Conservation (phyloP, 306 rosid genomes). For the Cyamopsis tetragonoloba region DNA sequence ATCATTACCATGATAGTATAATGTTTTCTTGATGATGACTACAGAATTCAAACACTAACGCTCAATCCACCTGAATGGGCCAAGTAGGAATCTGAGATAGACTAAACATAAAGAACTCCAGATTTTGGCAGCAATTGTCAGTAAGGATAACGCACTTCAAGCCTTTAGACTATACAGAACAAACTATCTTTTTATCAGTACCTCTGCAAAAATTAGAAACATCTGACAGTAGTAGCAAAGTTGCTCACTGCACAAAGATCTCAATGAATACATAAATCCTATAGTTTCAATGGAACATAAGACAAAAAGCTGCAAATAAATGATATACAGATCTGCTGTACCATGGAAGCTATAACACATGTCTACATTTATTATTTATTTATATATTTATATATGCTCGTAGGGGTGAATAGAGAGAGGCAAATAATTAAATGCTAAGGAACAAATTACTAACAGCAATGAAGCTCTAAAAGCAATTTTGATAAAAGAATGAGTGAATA, state of each 20-base stretch:
- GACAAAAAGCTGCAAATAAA: constrained; percentile 34
- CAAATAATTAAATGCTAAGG: constrained; percentile 7
- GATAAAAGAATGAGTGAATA: constrained; percentile 15
- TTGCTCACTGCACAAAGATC: constrained; percentile 20
- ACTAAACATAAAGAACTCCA: constrained; percentile 18
- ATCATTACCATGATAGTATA: not conserved
- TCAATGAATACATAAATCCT: constrained; percentile 19
- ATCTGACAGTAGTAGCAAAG: constrained; percentile 37
- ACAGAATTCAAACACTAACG: constrained; percentile 17
- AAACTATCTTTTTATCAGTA: constrained; percentile 24
- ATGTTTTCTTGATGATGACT: not conserved
- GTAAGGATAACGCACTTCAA: constrained; percentile 16
- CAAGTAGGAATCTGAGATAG: constrained; percentile 10
- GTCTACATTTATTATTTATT: constrained; percentile 27
- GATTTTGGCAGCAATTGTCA: constrained; percentile 32
- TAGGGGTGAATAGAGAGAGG: not conserved
- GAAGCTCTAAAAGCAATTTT: not conserved
- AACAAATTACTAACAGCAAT: constrained; percentile 10
- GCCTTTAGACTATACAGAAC: constrained; percentile 18
- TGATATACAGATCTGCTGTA: constrained; percentile 15
- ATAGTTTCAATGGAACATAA: constrained; percentile 22
- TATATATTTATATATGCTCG: not conserved
- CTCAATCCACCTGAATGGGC: constrained; percentile 6
- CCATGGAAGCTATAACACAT: constrained; percentile 24
- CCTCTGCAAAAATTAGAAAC: constrained; percentile 29